Base-by-base conservation (phyloP, 257 asterid species). In the Solanum chiquidenum region DNA sequence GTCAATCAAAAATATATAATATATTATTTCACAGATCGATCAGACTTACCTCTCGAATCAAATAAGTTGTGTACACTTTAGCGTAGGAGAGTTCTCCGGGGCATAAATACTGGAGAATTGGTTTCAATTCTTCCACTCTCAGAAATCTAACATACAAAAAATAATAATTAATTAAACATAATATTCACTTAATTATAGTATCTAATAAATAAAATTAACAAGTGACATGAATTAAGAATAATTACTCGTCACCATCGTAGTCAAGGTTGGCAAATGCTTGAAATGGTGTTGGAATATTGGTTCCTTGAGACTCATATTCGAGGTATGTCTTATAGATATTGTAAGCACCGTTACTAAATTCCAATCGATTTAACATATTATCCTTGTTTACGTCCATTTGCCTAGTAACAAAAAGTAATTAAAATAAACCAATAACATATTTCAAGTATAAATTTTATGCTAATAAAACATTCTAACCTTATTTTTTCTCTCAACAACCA, bases 41-140 rank as follows among this genome's bases (percentile, higher is more conserved):
- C 3, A 13, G 2, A 42, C 77, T 76, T 83, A 72, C 92, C 88
- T 90, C 86, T 4, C 88, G 83, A 35, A 91, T 87, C 83, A 91
- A 86, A 83, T 83, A 76, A 58, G 49, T 69, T 11, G 90, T 44
- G 88, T 87, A 86, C 35, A 86, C 83, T 68, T 86, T 91, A 38
- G 92, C 89, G 40, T 89, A 75, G 3, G 86, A 76, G 13, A 91
- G 86, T 55, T 87, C 92, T 83, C 92, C 92, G 2, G 92, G 92
- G 46, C 73, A 64, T 49, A 91, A 40, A 64, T 89, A 91, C 23
- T 82, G 87, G 25, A 87, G 11, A 55, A 88, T 46, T 16, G 92
- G 91, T 84, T 88, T 87, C 88, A 91, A 62, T 86, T 91, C 92
- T 83, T 89, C 92, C 34, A 79, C 88, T 88, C 89, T 83, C 85